Base-by-base conservation (phyloP, 305 asterid species). In the Fraxinus sp. region DNA sequence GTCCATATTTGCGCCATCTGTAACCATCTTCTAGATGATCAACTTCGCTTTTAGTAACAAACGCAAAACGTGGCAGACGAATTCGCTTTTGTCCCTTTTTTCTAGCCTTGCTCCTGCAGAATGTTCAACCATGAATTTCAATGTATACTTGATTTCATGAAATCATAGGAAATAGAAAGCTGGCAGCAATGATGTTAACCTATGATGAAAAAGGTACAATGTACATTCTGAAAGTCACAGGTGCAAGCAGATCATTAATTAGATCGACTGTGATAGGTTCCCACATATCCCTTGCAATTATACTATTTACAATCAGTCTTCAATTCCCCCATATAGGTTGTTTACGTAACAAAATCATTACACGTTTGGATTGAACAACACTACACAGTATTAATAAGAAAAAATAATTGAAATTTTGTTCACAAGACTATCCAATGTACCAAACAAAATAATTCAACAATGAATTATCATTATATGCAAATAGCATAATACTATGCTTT, bases 1-100 rank as follows among this genome's bases (percentile, higher is more conserved):
- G 98, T 8, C 98, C 98, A 85, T 93, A 95, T 82, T 95, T 95
- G 80, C 98, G 81, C 98, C 98, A 95, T 84, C 98, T 86, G 77
- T 95, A 95, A 41, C 98, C 98, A 85, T 95, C 98, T 85, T 95
- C 98, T n/a, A 95, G 96, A 85, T 92, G 92, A 87, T 95, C 98
- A 80, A 93, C 90, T 81, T 93, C 98, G 82, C 95, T 95, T 89
- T 91, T 95, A 7, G 98, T 95, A 85, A 92, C 92, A 88, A 95
- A 95, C 32, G 98, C 97, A 83, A 89, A 86, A 26, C 97, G 93
- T 7, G 89, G 92, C 89, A 88, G 95, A 39, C 95, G 90, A 43
- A 90, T 86, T 83, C 94, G 86, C 86, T 91, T 91, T 84, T 84
- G 91, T 24, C 89, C 95, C 88, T 92, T 93, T 90, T 85, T 91